These are phyloP conservation scores for Ceratobasidium papillatum DNA, from an alignment of 1,284 basidiomycete genomes.

Conservation along the genomic window DNA sequence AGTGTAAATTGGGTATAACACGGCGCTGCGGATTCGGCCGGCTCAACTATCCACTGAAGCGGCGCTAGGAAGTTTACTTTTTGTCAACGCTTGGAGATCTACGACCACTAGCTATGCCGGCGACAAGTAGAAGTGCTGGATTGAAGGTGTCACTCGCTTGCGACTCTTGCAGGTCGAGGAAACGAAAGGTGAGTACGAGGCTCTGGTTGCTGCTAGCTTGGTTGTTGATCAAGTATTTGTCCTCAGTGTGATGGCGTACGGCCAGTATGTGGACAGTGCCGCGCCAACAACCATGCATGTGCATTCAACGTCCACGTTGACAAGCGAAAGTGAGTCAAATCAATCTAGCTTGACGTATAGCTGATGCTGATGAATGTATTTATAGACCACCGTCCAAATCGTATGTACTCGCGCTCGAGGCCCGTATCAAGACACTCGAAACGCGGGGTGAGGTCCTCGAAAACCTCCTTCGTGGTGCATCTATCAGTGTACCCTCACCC, in stretches of 20 bases:
- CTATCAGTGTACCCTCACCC: constrained; percentile 21
- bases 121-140: constrained; percentile 28
- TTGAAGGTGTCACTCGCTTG: constrained; percentile 32
- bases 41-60: not conserved
- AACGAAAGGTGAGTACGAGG: constrained; percentile 27
- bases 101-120: constrained; percentile 13
- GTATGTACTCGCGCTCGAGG: constrained; percentile 27
- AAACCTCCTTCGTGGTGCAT: constrained; percentile 11
- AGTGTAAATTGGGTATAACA: not conserved
- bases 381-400: constrained; percentile 31
- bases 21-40: not conserved
- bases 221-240: constrained; percentile 1
- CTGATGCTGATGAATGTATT: not conserved
- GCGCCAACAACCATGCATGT: constrained; percentile 17
- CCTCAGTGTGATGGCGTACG: constrained; percentile 25
- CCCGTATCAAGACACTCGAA: constrained; percentile 28
- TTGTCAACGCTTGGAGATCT: not conserved
- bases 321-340: constrained; percentile 16
- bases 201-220: not conserved
- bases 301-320: constrained; percentile 34
- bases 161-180: constrained; percentile 23
- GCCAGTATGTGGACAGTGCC: constrained; percentile 25
- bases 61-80: not conserved
- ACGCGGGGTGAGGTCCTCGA: constrained; percentile 25
- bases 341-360: not conserved